Conservation (phyloP, 2,329 filamentous ascomycete species). For the Thermothelomyces thermophilus region DNA sequence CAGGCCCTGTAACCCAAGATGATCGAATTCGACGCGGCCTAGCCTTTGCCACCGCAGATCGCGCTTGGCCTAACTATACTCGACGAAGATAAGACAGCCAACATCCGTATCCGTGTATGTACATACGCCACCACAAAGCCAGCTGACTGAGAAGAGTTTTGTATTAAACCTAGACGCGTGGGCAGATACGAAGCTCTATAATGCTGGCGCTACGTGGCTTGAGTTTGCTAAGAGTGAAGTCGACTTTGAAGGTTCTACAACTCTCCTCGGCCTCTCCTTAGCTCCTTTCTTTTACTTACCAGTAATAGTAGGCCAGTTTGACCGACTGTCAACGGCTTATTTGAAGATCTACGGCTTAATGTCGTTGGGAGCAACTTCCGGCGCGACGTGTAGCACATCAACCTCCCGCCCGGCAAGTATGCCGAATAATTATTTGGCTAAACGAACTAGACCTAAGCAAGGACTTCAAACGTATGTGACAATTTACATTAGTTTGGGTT, state of each 20-base stretch:
- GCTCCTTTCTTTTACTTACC: background rate
- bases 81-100: background rate
- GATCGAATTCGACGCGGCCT: background rate
- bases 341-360: too few relatives aligned
- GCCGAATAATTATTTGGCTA: background rate
- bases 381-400: background rate
- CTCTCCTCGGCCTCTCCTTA: background rate
- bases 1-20: background rate
- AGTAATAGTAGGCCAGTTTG: background rate
- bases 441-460: background rate
- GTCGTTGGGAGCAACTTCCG: background rate
- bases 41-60: background rate
- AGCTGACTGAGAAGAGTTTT: background rate
- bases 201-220: background rate
- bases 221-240: background rate
- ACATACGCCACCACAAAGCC: background rate
- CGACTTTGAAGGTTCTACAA: background rate
- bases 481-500: too few relatives aligned
- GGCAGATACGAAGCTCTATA: background rate
- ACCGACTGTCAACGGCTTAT: background rate
- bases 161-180: background rate
- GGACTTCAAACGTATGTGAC: background rate
- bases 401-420: background rate
- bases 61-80: background rate
- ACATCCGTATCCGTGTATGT: background rate